These are phyloP conservation scores for Rhinocladiella mackenziei DNA, from an alignment of 2,329 filamentous ascomycete species.

Conservation along the genomic window DNA sequence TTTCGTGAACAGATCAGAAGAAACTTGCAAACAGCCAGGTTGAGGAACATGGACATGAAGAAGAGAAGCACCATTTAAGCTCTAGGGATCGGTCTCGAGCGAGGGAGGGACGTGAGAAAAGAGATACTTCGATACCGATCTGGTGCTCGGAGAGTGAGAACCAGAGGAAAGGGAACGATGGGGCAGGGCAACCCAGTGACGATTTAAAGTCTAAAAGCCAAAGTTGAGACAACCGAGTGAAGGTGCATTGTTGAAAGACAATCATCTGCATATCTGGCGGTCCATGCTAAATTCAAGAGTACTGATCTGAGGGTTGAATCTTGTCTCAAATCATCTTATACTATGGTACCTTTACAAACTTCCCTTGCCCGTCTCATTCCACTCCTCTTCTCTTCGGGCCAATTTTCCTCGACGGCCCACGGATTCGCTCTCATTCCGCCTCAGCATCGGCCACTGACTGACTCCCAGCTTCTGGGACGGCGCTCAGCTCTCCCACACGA, in stretches of 20 bases:
- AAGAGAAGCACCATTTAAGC: not conserved
- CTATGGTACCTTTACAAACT: too few species aligned
- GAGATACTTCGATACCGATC: too few species aligned
- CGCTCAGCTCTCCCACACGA: slow-evolving; percentile 36
- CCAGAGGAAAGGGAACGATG: not conserved
- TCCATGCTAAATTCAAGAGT: slow-evolving; percentile 2
- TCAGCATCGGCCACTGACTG: slow-evolving; percentile 35
- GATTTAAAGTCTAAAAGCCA: slow-evolving; percentile 27
- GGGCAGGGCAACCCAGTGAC: slow-evolving; percentile 20
- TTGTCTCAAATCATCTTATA: slow-evolving; percentile 1
- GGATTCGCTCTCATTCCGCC: slow-evolving; percentile 38
- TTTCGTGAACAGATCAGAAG: too few species aligned
- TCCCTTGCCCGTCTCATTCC: slow-evolving; percentile 3
- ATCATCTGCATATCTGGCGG: not conserved
- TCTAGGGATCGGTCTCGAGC: too few species aligned
- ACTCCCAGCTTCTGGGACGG: slow-evolving; percentile 39
- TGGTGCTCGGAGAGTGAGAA: slow-evolving; percentile 1
- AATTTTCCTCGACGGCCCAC: slow-evolving; percentile 36
- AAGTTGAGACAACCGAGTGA: slow-evolving; percentile 27
- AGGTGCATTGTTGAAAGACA: not conserved
- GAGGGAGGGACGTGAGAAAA: too few species aligned
- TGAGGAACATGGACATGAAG: slow-evolving; percentile 12
- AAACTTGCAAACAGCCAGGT: too few species aligned
- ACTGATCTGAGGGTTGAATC: not conserved
- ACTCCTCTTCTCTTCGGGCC: slow-evolving; percentile 30